Percentiles rank a stretch among this genome's conserved stretches.
phyloP scores from a whole-genome alignment of 495 filamentous ascomycete genomes.

The Barbatosphaeria neglecta region DNA sequence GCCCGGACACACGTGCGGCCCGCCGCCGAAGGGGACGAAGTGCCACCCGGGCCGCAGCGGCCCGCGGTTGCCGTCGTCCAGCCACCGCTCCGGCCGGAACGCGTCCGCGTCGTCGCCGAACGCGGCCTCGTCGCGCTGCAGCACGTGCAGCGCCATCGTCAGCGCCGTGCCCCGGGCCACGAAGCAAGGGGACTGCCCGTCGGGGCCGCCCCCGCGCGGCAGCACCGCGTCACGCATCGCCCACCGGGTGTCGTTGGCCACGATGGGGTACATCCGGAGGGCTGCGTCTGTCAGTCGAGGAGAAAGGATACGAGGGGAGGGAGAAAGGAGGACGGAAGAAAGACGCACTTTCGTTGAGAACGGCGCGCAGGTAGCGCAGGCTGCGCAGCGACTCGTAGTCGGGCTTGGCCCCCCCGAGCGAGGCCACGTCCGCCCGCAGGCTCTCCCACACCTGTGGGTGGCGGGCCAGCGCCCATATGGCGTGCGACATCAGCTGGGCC shows the following conservation, averaged over 20 bases:
- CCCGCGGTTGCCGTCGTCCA: not conserved
- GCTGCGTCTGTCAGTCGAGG: constrained; percentile 33
- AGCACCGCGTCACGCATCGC: constrained; percentile 41
- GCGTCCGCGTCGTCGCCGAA: constrained; percentile 30
- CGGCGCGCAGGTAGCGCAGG: constrained; percentile 36
- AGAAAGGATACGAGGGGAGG: not conserved
- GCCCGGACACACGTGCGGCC: constrained; percentile 48
- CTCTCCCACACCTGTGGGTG: constrained; percentile 28
- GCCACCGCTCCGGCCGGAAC: constrained; percentile 35
- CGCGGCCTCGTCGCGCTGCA: constrained; percentile 36
- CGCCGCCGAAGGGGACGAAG: constrained; percentile 52
- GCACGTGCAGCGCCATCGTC: constrained; percentile 37
- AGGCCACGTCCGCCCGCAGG: constrained; percentile 30
- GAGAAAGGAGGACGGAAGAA: not conserved
- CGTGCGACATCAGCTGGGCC: constrained; percentile 33
- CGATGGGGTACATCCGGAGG: too few relatives aligned
- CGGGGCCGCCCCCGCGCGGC: constrained; percentile 53
- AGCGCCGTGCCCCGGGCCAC: constrained; percentile 45
- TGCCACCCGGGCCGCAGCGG: constrained; percentile 13
- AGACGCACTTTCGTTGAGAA: constrained; percentile 40
- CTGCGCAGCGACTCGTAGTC: constrained; percentile 25
- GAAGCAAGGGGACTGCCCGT: constrained; percentile 46
- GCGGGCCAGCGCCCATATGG: constrained; percentile 40
- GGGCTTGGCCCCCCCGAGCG: constrained; percentile 11
- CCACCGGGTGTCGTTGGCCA: constrained; percentile 41